A percentile compares a stretch with the other conserved stretches of the same genome.
phyloP scores from a whole-genome alignment of 2,329 filamentous ascomycete species.

The Ambrosiella xylebori region DNA sequence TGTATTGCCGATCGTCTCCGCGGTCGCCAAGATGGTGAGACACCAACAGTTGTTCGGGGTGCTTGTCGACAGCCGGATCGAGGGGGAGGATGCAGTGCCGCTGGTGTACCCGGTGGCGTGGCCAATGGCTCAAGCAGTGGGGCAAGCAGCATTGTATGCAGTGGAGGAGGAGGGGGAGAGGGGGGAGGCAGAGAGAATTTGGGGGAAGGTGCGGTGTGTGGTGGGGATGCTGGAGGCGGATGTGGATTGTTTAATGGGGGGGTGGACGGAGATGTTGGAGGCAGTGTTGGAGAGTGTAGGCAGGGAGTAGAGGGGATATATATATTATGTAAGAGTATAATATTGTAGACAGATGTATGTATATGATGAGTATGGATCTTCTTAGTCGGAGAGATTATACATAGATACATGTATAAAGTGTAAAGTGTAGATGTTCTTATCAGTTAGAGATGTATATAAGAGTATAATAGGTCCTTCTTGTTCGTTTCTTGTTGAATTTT shows the following conservation, averaged over 20 bases:
- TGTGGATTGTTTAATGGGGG: slow-evolving; percentile 1
- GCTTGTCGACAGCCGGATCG: not conserved
- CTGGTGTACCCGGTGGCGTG: not conserved
- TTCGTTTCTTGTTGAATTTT: too few species aligned
- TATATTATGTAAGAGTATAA: not conserved
- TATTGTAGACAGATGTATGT: too few species aligned
- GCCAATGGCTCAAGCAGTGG: not conserved
- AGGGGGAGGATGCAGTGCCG: not conserved
- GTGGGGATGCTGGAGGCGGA: not conserved
- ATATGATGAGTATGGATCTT: too few species aligned
- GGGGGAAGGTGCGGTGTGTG: not conserved
- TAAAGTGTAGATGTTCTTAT: too few species aligned
- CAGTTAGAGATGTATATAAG: too few species aligned
- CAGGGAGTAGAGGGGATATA: not conserved
- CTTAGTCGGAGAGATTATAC: too few species aligned
- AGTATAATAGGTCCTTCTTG: too few species aligned
- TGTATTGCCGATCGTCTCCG: not conserved
- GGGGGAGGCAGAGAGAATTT: not conserved
- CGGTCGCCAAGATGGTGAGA: not conserved
- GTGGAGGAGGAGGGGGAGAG: not conserved
- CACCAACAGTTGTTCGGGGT: slow-evolving; percentile 2
- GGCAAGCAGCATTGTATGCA: not conserved
- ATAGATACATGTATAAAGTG: too few species aligned
- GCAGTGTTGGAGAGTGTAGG: not conserved
- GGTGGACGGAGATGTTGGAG: not conserved